Evolutionary conservation across 768 basidiomycete species (phyloP).

Genomic region (Suillus bovinus): DNA sequence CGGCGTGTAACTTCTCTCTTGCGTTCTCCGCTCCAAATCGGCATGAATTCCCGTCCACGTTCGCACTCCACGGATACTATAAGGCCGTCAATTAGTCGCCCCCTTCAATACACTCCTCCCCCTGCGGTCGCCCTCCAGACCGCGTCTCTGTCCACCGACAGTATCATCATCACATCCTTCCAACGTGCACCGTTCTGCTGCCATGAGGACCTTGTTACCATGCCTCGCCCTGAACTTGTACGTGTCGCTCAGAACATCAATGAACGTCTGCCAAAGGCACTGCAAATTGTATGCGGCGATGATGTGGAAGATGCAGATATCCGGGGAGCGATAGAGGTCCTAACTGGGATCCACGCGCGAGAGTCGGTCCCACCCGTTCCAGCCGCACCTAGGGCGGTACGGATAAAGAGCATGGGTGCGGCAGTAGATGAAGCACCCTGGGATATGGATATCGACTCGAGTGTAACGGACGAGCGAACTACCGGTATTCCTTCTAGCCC

Average conservation of each 20-base stretch:
- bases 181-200: constrained; percentile 65
- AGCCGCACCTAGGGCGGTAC: not conserved
- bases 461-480: constrained; percentile 19
- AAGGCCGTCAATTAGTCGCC: constrained; percentile 9
- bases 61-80: constrained; percentile 19
- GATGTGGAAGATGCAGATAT: constrained; percentile 47
- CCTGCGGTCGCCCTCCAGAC: constrained; percentile 60
- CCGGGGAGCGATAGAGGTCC: constrained; percentile 53
- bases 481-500: constrained; percentile 24
- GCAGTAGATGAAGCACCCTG: not conserved
- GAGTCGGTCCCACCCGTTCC: not conserved
- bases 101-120: constrained; percentile 6
- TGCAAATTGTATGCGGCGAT: constrained; percentile 47
- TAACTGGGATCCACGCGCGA: constrained; percentile 53
- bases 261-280: constrained; percentile 48
- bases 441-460: constrained; percentile 9
- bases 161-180: constrained; percentile 64
- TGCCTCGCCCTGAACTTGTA: constrained; percentile 56
- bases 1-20: constrained; percentile 13
- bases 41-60: constrained; percentile 11
- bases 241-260: constrained; percentile 57
- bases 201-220: constrained; percentile 69
- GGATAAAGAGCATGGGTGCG: not conserved
- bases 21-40: constrained; percentile 19
- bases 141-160: constrained; percentile 48